A percentile compares a stretch with the other conserved stretches of the same genome.
phyloP scores from a whole-genome alignment of 352 stramenopile genomes.

The Phytopythium litorale region DNA sequence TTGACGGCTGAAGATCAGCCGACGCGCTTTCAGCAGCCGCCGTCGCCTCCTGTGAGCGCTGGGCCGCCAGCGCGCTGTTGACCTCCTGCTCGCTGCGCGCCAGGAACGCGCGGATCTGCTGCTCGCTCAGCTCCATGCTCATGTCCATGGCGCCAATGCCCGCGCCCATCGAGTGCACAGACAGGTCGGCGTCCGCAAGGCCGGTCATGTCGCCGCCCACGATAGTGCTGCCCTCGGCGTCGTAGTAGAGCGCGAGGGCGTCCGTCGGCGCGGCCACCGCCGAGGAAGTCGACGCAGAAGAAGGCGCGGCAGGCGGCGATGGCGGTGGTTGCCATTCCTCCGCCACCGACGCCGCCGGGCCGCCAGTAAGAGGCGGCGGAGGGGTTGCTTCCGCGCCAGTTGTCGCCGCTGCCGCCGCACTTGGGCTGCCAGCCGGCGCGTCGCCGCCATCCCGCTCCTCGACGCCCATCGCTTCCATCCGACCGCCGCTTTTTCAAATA shows the following conservation, averaged over 20 bases:
- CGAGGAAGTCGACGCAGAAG: not conserved
- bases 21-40: not conserved
- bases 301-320: not conserved
- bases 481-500: not conserved
- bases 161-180: constrained; percentile 43
- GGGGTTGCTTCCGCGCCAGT: not conserved
- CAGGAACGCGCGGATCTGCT: constrained; percentile 56
- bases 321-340: not conserved
- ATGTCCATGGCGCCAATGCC: constrained; percentile 38
- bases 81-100: constrained; percentile 22
- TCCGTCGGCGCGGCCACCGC: not conserved
- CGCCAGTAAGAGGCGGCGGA: not conserved
- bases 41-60: not conserved
- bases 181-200: constrained; percentile 52
- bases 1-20: not conserved
- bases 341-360: not conserved
- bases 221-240: constrained; percentile 28
- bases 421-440: not conserved
- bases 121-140: constrained; percentile 49
- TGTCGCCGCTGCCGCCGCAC: not conserved
- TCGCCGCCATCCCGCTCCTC: not conserved
- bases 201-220: constrained; percentile 45
- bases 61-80: constrained; percentile 5
- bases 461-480: not conserved
- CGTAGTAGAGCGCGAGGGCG: constrained; percentile 5